A percentile compares a stretch with the other conserved stretches of the same genome.
These are phyloP conservation scores for Aspergillus costaricaensis DNA, from an alignment of 2,329 filamentous ascomycete species.

Conservation along the genomic window DNA sequence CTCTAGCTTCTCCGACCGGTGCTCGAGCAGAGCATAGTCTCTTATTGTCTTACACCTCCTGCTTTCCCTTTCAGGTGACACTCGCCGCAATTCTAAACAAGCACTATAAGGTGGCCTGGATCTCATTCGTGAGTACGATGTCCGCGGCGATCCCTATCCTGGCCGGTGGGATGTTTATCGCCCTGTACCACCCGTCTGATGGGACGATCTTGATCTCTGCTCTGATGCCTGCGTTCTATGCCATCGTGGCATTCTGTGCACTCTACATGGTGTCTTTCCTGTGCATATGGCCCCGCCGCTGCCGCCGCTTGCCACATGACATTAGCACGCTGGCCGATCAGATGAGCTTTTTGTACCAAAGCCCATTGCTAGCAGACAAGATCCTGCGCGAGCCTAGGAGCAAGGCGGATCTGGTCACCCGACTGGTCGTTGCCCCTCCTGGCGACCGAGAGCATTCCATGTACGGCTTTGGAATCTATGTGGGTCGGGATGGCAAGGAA, in stretches of 20 bases:
- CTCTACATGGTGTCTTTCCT: slow-evolving; percentile 68
- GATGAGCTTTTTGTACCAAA: slow-evolving; percentile 74
- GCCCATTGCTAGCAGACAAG: slow-evolving; percentile 69
- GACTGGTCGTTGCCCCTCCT: slow-evolving; percentile 60
- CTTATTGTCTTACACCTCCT: slow-evolving; percentile 58
- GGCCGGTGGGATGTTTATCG: slow-evolving; percentile 64
- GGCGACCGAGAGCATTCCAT: slow-evolving; percentile 41
- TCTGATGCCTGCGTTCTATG: slow-evolving; percentile 70
- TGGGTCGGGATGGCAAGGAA: slow-evolving; percentile 60
- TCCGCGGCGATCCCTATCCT: slow-evolving; percentile 59
- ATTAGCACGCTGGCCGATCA: slow-evolving; percentile 74
- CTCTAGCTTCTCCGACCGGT: slow-evolving; percentile 54
- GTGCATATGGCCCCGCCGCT: slow-evolving; percentile 62
- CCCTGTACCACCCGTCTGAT: slow-evolving; percentile 55
- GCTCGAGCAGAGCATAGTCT: slow-evolving; percentile 58
- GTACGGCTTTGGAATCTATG: slow-evolving; percentile 61
- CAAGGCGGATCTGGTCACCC: slow-evolving; percentile 68
- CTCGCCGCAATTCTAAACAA: slow-evolving; percentile 54
- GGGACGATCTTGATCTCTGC: slow-evolving; percentile 64
- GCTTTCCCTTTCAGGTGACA: slow-evolving; percentile 56
- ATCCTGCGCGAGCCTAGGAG: slow-evolving; percentile 69
- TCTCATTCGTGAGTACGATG: slow-evolving; percentile 56
- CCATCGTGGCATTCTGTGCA: slow-evolving; percentile 70
- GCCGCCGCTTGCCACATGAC: slow-evolving; percentile 69
- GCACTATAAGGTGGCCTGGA: slow-evolving; percentile 60